Percentiles rank a stretch among this genome's conserved stretches.
phyloP scores from a whole-genome alignment of 352 stramenopile genomes.

The Phytophthora pisi region DNA sequence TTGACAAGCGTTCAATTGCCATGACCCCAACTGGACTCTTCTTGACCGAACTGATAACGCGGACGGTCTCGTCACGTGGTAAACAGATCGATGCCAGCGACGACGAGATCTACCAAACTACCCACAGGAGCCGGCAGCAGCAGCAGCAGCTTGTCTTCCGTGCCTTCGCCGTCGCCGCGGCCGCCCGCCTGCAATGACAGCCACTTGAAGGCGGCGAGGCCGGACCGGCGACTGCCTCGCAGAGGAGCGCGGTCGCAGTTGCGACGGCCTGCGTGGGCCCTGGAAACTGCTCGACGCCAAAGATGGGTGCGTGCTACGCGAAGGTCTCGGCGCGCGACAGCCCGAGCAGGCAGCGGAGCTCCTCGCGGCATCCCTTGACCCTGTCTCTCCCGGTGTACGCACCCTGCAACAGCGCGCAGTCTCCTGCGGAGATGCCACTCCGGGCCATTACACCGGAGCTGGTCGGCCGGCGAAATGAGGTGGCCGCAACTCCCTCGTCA shows the following conservation, averaged over 20 bases:
- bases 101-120: neutral
- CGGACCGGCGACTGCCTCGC: constrained; percentile 12
- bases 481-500: too few species aligned
- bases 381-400: constrained; percentile 20
- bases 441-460: constrained; percentile 7
- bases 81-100: constrained; percentile 5
- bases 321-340: constrained; percentile 10
- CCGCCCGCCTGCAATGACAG: too few species aligned
- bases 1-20: constrained; percentile 14
- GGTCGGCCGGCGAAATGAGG: constrained; percentile 4
- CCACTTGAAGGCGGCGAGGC: neutral
- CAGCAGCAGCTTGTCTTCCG: too few species aligned
- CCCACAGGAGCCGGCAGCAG: too few species aligned
- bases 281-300: constrained; percentile 32
- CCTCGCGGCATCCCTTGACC: constrained; percentile 17
- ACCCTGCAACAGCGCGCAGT: neutral
- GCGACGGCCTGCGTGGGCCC: neutral
- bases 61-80: constrained; percentile 2
- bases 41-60: constrained; percentile 42
- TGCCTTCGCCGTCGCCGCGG: neutral
- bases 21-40: constrained; percentile 37
- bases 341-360: constrained; percentile 2
- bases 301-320: constrained; percentile 32
- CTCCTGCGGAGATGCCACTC: neutral
- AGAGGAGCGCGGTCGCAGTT: constrained; percentile 27